phyloP scores from a whole-genome alignment of 2,329 filamentous ascomycete genomes.

The Talaromyces sp. region DNA sequence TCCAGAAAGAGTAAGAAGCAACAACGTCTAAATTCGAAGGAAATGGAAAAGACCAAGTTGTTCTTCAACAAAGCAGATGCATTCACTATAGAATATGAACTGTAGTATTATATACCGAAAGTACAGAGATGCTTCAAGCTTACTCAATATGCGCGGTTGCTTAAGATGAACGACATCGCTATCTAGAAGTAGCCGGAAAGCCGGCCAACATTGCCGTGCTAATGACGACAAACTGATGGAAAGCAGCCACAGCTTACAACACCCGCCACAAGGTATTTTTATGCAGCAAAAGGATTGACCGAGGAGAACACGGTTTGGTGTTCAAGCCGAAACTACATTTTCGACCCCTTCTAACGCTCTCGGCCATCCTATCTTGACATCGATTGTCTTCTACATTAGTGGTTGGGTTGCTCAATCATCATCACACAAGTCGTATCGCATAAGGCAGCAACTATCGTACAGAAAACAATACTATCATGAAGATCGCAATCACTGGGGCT shows the following conservation, averaged over 20 bases:
- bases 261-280: constrained; percentile 1
- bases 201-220: background rate
- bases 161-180: background rate
- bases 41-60: background rate
- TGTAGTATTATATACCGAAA: background rate
- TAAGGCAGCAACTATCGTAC: background rate
- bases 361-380: background rate
- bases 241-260: background rate
- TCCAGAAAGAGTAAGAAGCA: background rate
- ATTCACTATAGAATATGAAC: background rate
- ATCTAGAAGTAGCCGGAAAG: background rate
- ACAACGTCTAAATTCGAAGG: background rate
- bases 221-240: constrained; percentile 13
- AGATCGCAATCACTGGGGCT: constrained; percentile 42
- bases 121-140: background rate
- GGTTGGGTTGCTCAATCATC: background rate
- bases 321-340: background rate
- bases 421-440: background rate
- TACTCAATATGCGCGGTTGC: too few species aligned
- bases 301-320: background rate
- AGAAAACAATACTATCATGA: constrained; percentile 25
- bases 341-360: background rate
- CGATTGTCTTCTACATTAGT: background rate
- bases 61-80: background rate
- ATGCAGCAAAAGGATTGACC: constrained; percentile 22